phyloP scores from a whole-genome alignment of 352 stramenopile genomes.

The Phytophthora sp. region DNA sequence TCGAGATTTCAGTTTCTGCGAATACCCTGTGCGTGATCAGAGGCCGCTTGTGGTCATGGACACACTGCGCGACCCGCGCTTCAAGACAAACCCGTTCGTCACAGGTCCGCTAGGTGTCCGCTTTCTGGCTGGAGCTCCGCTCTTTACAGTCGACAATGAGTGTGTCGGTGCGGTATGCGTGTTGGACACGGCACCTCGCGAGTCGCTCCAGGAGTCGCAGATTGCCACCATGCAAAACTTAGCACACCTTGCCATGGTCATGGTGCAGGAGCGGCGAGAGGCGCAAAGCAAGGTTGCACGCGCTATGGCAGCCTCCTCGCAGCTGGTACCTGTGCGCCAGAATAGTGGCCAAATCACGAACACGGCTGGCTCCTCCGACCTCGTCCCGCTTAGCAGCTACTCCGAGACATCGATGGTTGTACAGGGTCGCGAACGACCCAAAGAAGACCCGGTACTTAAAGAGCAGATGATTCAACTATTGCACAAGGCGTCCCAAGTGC shows the following conservation, averaged over 20 bases:
- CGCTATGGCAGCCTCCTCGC: slow-evolving; percentile 43
- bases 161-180: slow-evolving; percentile 83
- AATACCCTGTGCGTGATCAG: slow-evolving; percentile 78
- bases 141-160: slow-evolving; percentile 87
- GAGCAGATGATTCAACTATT: slow-evolving; percentile 89
- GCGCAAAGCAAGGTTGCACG: slow-evolving; percentile 60
- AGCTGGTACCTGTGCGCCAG: slow-evolving; percentile 48
- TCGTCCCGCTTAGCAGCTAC: slow-evolving; percentile 76
- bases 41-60: slow-evolving; percentile 90
- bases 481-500: slow-evolving; percentile 83
- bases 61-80: slow-evolving; percentile 86
- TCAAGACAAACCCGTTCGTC: slow-evolving; percentile 90
- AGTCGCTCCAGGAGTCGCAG: slow-evolving; percentile 71
- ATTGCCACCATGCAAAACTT: slow-evolving; percentile 88
- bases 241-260: slow-evolving; percentile 85
- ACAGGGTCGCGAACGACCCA: slow-evolving; percentile 41
- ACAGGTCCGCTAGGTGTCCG: slow-evolving; percentile 90
- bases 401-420: slow-evolving; percentile 56
- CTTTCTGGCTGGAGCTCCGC: slow-evolving; percentile 93
- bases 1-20: slow-evolving; percentile 87
- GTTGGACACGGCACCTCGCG: slow-evolving; percentile 74
- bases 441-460: slow-evolving; percentile 79
- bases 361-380: slow-evolving; percentile 54
- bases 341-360: slow-evolving; percentile 19
- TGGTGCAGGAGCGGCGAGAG: slow-evolving; percentile 85